Percentiles rank a stretch among this genome's conserved stretches.
phyloP scores from a whole-genome alignment of 495 filamentous ascomycete species.

The Echria macrotheca region DNA sequence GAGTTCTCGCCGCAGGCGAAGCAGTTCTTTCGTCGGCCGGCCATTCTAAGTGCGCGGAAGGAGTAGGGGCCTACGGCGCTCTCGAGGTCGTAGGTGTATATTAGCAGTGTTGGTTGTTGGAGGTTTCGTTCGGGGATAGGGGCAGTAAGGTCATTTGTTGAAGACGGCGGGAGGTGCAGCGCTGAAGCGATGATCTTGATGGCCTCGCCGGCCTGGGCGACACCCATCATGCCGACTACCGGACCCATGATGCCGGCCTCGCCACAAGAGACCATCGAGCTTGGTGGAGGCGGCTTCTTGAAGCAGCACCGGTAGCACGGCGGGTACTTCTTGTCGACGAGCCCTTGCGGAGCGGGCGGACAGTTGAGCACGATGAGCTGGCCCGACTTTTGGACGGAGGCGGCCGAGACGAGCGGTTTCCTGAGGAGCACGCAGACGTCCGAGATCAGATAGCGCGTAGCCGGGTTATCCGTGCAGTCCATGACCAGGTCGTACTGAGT shows the following conservation, averaged over 20 bases:
- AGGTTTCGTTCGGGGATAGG: conserved; percentile 11
- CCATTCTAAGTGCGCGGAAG: conserved; percentile 70
- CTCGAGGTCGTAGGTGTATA: conserved; percentile 58
- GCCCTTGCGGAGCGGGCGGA: conserved; percentile 46
- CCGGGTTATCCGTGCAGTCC: conserved; percentile 91
- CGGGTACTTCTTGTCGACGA: conserved; percentile 34
- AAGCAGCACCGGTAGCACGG: conserved; percentile 96
- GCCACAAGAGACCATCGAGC: conserved; percentile 72
- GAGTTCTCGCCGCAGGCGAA: conserved; percentile 62
- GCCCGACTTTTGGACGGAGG: conserved; percentile 78
- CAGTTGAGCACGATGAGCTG: conserved; percentile 82
- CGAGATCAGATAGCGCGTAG: conserved; percentile 86
- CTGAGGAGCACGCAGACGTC: conserved; percentile 74
- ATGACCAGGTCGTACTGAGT: conserved; percentile 73
- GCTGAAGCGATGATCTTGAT: conserved; percentile 67
- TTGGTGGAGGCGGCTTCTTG: conserved; percentile 74
- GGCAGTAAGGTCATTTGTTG: conserved; percentile 1
- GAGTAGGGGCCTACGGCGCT: conserved; percentile 42
- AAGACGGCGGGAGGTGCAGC: conserved; percentile 16
- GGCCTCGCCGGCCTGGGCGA: conserved; percentile 82
- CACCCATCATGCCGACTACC: conserved; percentile 91
- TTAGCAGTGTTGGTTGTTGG: conserved; percentile 52
- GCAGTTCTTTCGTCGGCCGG: conserved; percentile 60
- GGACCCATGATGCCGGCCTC: conserved; percentile 90
- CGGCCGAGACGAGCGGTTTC: conserved; percentile 83